phyloP scores from a whole-genome alignment of 1,284 basidiomycete genomes.

The Irpex rosettiformis region DNA sequence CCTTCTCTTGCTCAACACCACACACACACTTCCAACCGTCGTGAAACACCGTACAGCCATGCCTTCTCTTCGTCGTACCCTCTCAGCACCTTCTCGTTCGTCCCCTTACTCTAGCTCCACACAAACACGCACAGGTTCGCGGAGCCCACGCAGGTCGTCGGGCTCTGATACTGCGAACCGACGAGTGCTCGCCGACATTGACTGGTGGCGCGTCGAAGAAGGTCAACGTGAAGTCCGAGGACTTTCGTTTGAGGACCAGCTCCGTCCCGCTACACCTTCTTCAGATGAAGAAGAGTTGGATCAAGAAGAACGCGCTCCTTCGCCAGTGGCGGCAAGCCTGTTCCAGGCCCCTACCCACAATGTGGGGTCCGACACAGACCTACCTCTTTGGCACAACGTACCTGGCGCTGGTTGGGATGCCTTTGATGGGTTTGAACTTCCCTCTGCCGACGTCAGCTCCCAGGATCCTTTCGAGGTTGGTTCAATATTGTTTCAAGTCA shows the following conservation, averaged over 20 bases:
- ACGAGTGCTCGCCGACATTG: slow-evolving; percentile 76
- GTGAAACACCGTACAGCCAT: slow-evolving; percentile 32
- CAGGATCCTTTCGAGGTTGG: slow-evolving; percentile 10
- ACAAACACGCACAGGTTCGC: slow-evolving; percentile 34
- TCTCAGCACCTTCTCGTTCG: slow-evolving; percentile 56
- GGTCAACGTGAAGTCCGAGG: slow-evolving; percentile 54
- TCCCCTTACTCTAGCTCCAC: slow-evolving; percentile 21
- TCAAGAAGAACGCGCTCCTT: slow-evolving; percentile 13
- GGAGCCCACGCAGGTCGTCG: slow-evolving; percentile 54
- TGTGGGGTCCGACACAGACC: background rate
- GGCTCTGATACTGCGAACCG: slow-evolving; percentile 59
- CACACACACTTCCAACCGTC: slow-evolving; percentile 59
- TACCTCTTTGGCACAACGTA: slow-evolving; percentile 9
- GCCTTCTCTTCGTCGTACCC: slow-evolving; percentile 75
- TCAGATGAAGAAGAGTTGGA: slow-evolving; percentile 15
- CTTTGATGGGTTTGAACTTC: slow-evolving; percentile 5
- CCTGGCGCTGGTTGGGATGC: slow-evolving; percentile 12
- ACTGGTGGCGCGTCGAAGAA: slow-evolving; percentile 77
- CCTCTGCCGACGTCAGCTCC: slow-evolving; percentile 3
- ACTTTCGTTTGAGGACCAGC: slow-evolving; percentile 16
- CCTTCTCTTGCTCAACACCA: slow-evolving; percentile 36
- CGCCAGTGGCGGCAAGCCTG: slow-evolving; percentile 2
- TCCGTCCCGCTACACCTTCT: slow-evolving; percentile 12
- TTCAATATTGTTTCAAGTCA: background rate
- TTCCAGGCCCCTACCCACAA: background rate